These are phyloP conservation scores for Apiospora koreana DNA, from an alignment of 2,329 filamentous ascomycete genomes.

Conservation along the genomic window DNA sequence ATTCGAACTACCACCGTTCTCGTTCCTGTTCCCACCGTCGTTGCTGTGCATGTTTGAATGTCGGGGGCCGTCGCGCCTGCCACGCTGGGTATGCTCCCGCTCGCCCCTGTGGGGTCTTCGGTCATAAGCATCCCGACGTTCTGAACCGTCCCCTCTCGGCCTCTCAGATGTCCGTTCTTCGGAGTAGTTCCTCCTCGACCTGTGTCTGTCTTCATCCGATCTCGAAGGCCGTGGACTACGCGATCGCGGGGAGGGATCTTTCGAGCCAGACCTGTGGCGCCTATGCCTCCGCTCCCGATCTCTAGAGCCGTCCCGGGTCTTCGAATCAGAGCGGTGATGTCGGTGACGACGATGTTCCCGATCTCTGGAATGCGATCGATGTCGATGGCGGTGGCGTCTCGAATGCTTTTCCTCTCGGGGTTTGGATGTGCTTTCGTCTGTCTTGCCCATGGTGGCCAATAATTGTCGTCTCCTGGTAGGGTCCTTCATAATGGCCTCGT, in stretches of 20 bases:
- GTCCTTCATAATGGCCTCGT: slow-evolving; percentile 79
- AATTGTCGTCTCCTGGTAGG: slow-evolving; percentile 68
- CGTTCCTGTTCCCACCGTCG: slow-evolving; percentile 8
- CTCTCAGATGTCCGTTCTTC: slow-evolving; percentile 19
- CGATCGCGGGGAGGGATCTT: slow-evolving; percentile 36
- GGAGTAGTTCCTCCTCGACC: slow-evolving; percentile 22
- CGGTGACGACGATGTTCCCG: slow-evolving; percentile 45
- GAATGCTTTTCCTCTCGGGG: slow-evolving; percentile 46
- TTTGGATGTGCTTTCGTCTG: slow-evolving; percentile 43
- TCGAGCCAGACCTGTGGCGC: slow-evolving; percentile 47
- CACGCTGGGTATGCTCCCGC: slow-evolving; percentile 7
- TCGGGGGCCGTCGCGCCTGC: slow-evolving; percentile 10
- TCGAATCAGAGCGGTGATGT: slow-evolving; percentile 34
- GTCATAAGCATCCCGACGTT: slow-evolving; percentile 6
- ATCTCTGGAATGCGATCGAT: slow-evolving; percentile 34
- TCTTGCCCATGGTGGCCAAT: slow-evolving; percentile 62
- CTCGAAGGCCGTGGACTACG: slow-evolving; percentile 37
- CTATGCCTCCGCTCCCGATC: slow-evolving; percentile 42
- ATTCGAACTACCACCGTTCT: slow-evolving; percentile 25
- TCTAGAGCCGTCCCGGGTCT: slow-evolving; percentile 40
- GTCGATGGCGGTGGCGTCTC: slow-evolving; percentile 41
- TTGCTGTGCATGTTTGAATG: background rate
- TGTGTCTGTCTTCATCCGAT: slow-evolving; percentile 38
- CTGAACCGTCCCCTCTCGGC: slow-evolving; percentile 16
- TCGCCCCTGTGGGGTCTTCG: background rate